phyloP scores from a whole-genome alignment of 116 monocot genomes.

The Phalaenopsis hybrid region DNA sequence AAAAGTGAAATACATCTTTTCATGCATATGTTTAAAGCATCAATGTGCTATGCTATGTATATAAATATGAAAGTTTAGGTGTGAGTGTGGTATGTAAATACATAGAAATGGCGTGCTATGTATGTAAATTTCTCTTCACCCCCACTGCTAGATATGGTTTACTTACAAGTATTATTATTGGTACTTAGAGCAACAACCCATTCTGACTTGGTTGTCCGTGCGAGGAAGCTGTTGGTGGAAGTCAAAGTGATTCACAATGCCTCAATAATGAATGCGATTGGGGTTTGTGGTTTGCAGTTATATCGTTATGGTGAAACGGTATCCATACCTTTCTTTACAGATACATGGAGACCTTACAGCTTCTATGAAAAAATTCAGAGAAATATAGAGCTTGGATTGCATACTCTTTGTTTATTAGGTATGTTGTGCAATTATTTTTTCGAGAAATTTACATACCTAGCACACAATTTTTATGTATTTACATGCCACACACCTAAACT shows the following conservation, averaged over 20 bases:
- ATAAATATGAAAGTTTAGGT: too few relatives aligned
- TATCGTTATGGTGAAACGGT: constrained; percentile 85
- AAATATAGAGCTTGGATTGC: constrained; percentile 65
- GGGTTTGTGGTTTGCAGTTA: constrained; percentile 83
- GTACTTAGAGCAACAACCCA: constrained; percentile 80
- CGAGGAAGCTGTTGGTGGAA: constrained; percentile 60
- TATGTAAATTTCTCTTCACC: too few relatives aligned
- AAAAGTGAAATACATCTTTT: too few relatives aligned
- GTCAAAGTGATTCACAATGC: constrained; percentile 88
- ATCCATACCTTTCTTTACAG: constrained; percentile 95
- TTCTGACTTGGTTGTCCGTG: constrained; percentile 86
- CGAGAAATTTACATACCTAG: too few relatives aligned
- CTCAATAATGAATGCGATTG: constrained; percentile 82
- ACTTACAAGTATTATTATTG: neutral
- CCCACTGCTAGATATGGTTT: neutral
- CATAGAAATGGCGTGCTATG: too few relatives aligned
- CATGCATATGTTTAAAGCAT: too few relatives aligned
- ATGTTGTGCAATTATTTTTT: neutral
- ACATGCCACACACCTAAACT: too few relatives aligned
- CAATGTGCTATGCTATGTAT: too few relatives aligned
- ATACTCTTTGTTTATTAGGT: constrained; percentile 90
- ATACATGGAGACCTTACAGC: constrained; percentile 90
- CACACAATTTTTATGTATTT: too few relatives aligned
- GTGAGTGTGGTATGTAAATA: too few relatives aligned
- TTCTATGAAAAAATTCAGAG: constrained; percentile 84